phyloP scores from a whole-genome alignment of 306 rosid species.

The Hippophae tibetana region DNA sequence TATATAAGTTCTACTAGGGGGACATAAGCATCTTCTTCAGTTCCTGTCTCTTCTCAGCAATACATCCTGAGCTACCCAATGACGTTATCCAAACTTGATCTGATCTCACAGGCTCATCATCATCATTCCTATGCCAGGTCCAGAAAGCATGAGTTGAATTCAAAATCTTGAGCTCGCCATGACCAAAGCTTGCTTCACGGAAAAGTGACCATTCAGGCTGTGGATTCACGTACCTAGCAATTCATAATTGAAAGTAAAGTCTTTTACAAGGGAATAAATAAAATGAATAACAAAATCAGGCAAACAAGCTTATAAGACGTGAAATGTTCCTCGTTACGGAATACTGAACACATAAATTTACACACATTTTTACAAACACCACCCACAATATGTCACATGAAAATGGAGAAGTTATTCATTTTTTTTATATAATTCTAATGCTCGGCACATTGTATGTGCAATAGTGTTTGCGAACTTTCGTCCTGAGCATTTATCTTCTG shows the following conservation, averaged over 20 bases:
- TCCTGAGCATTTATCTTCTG: no score
- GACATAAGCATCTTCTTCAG: slow-evolving; percentile 37
- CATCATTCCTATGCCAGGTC: slow-evolving; percentile 2
- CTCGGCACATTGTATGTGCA: no score
- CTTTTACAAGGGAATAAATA: neutral
- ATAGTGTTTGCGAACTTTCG: no score
- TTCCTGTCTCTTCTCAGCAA: slow-evolving; percentile 38
- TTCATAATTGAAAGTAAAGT: neutral
- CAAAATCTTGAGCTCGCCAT: neutral
- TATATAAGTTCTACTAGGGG: slow-evolving; percentile 19
- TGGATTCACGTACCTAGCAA: slow-evolving; percentile 4
- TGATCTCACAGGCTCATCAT: slow-evolving; percentile 64
- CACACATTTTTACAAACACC: no score
- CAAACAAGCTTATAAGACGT: neutral
- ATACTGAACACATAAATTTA: no score
- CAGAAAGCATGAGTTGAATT: slow-evolving; percentile 6
- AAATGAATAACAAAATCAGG: neutral
- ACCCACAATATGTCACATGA: no score
- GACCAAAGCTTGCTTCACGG: slow-evolving; percentile 11
- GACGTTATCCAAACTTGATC: slow-evolving; percentile 85
- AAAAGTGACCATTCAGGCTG: slow-evolving; percentile 6
- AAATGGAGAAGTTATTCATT: no score
- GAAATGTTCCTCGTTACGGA: no score
- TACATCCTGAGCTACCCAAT: slow-evolving; percentile 48
- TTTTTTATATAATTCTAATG: no score